Conservation (phyloP, 257 asterid species). For the Solanum chiquidenum region DNA sequence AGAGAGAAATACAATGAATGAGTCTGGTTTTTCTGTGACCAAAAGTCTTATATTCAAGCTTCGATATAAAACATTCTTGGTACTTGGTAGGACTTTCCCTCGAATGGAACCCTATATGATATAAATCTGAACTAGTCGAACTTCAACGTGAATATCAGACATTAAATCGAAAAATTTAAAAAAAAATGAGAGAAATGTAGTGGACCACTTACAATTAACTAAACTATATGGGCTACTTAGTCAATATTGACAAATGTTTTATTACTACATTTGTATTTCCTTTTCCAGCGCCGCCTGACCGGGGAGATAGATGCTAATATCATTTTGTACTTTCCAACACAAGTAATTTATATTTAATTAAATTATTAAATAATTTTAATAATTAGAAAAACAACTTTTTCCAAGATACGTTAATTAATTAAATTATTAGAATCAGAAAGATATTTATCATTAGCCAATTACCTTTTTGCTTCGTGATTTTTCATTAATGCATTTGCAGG, state of each 20-base stretch:
- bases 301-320: neutral
- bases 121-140: neutral
- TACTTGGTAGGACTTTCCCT: neutral
- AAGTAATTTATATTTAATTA: neutral
- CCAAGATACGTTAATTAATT: neutral
- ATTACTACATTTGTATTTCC: neutral
- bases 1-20: neutral
- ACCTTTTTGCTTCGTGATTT: neutral
- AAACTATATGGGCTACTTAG: neutral
- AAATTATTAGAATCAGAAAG: neutral
- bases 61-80: neutral
- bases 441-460: neutral
- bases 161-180: fast-evolving
- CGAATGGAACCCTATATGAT: neutral
- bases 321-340: neutral
- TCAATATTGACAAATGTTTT: neutral
- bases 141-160: neutral
- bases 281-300: neutral
- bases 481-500: neutral
- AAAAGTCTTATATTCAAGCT: neutral
- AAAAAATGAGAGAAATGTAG: neutral
- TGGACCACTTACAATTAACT: neutral
- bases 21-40: too few species aligned
- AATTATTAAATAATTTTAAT: neutral
- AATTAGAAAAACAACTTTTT: neutral